Evolutionary conservation across 2,329 filamentous ascomycete genomes (phyloP), one percentile per base, ranked within the genome.

Genomic region (Alternaria sp.): DNA sequence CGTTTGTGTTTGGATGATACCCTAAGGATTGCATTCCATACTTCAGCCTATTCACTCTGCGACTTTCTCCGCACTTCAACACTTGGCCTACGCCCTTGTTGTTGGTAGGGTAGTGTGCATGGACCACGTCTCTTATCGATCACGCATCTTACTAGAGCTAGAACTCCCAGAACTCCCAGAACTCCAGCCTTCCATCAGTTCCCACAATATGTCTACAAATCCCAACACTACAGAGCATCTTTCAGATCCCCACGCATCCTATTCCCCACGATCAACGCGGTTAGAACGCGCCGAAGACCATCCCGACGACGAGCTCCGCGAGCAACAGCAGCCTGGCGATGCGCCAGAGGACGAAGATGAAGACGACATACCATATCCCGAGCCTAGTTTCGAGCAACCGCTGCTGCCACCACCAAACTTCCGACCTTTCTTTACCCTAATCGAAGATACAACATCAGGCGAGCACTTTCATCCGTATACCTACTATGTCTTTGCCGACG

Each of bases 401-500:
- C 72, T 80, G 11, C 70, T 76, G 29, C 79, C 77, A n/a, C 79
- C 77, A 3, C 73, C 78, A 60, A 80, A 75, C 80, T 94, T 96
- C 77, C 84, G 87, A 42, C 91, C 92, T 2, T 90, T 97, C 81
- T 97, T 97, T 81, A 90, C 92, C 1, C 82, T 97, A 40, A 83
- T 98, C 64, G 88, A 91, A 72, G 93, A 97, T 76, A 80, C 84
- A 10, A 85, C 86, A n/a, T 88, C 86, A 8, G 85, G 87, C 68
- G 86, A 91, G 44, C 90, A 92, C 61, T 84, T 92, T 70, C 93
- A 98, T 75, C 95, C 94, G 1, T 88, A 86, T 52, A 88, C 97
- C 1, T 92, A 94, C 80, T 98, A 98, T 80, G 85, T 98, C 72
- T 98, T 99, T 80, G 86, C 87, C 68, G 93, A 98, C 77, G 95